Conservation (phyloP, 345 rosid genomes). For the Lumnitzera racemosa region DNA sequence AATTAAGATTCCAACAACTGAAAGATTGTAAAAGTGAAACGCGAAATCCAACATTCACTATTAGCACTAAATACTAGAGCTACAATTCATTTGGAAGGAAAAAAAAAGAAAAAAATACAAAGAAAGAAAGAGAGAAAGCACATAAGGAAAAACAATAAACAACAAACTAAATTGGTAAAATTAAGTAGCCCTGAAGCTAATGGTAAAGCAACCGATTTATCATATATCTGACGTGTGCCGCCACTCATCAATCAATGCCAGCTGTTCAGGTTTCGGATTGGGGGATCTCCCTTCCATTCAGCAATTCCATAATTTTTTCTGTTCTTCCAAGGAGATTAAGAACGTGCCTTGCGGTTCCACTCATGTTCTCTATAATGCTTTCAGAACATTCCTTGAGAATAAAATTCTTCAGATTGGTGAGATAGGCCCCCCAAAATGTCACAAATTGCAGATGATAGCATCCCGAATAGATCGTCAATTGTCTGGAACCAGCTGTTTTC, state of each 20-base stretch:
- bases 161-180: no score
- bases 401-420: constrained; percentile 44
- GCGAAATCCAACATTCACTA: no score
- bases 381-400: constrained; percentile 46
- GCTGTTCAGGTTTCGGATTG: constrained; percentile 27
- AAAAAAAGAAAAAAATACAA: no score
- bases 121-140: no score
- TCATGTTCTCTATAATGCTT: constrained; percentile 47
- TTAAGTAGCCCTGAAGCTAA: no score
- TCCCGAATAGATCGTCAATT: constrained; percentile 32
- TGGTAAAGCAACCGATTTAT: constrained; percentile 3
- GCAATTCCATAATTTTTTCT: constrained; percentile 41
- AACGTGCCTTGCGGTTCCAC: constrained; percentile 40
- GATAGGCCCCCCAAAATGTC: constrained; percentile 69
- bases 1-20: no score
- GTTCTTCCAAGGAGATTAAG: constrained; percentile 57
- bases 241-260: constrained; percentile 62
- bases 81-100: no score
- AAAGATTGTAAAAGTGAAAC: no score
- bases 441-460: constrained; percentile 35
- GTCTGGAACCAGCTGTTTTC: constrained; percentile 17
- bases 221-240: constrained; percentile 24
- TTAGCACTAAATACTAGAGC: no score
- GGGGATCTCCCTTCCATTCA: constrained; percentile 33
- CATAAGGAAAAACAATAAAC: no score